A percentile compares a stretch with the other conserved stretches of the same genome.
Evolutionary conservation across 352 stramenopile genomes (phyloP).

Genomic region (Pythium angustatum): DNA sequence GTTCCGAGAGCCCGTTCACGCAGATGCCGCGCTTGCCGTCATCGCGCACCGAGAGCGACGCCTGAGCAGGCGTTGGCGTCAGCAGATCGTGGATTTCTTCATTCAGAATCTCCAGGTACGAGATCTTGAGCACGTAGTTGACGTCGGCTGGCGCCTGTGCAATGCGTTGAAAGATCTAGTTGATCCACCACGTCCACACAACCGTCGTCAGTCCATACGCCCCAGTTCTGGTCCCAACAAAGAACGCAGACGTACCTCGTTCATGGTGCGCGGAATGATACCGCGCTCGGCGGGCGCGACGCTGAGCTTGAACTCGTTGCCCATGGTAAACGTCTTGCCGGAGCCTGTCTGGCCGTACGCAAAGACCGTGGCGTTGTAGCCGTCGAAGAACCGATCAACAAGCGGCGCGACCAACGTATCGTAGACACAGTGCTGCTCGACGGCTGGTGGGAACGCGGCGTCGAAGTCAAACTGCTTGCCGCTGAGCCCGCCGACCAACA

Average conservation of each 20-base stretch:
- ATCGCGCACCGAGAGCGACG: slow-evolving; percentile 76
- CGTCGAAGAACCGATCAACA: slow-evolving; percentile 89
- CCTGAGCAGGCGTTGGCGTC: slow-evolving; percentile 23
- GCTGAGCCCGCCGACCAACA: slow-evolving; percentile 36
- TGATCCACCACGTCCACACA: neutral
- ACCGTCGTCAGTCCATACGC: neutral
- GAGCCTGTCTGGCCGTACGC: slow-evolving; percentile 94
- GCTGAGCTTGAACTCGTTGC: slow-evolving; percentile 67
- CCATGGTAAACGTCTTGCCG: slow-evolving; percentile 94
- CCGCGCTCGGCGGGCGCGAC: slow-evolving; percentile 41
- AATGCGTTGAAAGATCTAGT: slow-evolving; percentile 61
- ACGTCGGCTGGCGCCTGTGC: slow-evolving; percentile 18
- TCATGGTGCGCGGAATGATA: slow-evolving; percentile 83
- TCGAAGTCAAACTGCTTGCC: slow-evolving; percentile 80
- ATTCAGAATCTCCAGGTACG: slow-evolving; percentile 95
- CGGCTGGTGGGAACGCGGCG: slow-evolving; percentile 55
- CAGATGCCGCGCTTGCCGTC: slow-evolving; percentile 89
- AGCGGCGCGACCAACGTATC: slow-evolving; percentile 54
- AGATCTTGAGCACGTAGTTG: slow-evolving; percentile 59
- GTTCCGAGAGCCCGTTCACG: slow-evolving; percentile 82
- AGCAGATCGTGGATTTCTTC: slow-evolving; percentile 97
- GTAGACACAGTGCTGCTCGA: slow-evolving; percentile 54
- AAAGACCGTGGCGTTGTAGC: slow-evolving; percentile 95
- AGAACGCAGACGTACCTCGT: slow-evolving; percentile 38
- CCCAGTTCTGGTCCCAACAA: neutral